Base-by-base conservation (phyloP, 2,329 filamentous ascomycete species). In the Elsinoe necatrix region DNA sequence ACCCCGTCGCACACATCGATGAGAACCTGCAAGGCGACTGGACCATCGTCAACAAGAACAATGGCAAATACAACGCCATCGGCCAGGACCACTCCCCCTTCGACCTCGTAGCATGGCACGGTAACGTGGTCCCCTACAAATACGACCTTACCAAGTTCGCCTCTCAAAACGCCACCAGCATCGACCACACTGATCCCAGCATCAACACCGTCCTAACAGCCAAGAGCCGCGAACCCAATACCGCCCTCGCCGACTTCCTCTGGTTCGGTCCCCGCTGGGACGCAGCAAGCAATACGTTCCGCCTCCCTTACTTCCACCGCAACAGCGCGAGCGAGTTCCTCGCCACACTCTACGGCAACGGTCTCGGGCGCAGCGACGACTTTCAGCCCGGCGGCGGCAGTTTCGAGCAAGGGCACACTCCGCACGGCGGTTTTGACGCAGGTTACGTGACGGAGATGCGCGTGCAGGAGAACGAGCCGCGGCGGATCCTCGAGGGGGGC, bases 61-160 rank as follows among this genome's bases (percentile, higher is more conserved):
- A 67, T 34, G 68, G 69, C 8, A 59, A 66, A 52, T 63, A 68
- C n/a, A 58, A 62, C 16, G 63, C 65, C 27, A 68, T 70, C n/a
- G 61, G 67, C 23, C 69, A 72, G 55, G 65, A 71, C 45, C 69
- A 72, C 61, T 68, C 65, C 52, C 69, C 71, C 1, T 77, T 77
- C 58, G 74, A 78, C 50, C 66, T 73, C 5, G 67, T 72, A 7
- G 69, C 69, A 9, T 72, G 69, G 69, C 69, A 72, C 58, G 69
- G 69, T 21, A 72, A 71, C 47, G 68, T 69, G n/a, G 67, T 69
- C 7, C 78, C 78, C 0, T 80, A 75, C 68, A 80, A 61, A 66
- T 81, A 81, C 63, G 78, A 78, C 52, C 65, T 81, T 3, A 78
- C 76, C 6, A 79, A 78, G 57, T 73, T 72, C 59, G 68, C 67